phyloP scores from a whole-genome alignment of 2,329 filamentous ascomycete genomes.

The Trichophyton schoenleinii region DNA sequence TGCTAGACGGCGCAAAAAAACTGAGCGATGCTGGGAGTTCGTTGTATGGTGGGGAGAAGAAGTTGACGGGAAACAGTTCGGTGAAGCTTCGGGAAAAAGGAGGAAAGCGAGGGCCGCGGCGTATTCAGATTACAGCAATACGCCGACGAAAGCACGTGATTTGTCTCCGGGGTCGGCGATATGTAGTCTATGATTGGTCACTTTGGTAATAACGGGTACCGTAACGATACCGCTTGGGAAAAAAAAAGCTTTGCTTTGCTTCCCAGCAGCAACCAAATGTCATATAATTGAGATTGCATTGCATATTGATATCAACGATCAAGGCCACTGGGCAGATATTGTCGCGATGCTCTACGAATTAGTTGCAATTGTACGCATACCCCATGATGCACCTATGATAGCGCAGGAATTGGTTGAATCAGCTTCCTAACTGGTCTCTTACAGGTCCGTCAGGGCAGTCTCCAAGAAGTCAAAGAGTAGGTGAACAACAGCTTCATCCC shows the following conservation, averaged over 20 bases:
- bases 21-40: neutral
- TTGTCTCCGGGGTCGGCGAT: neutral
- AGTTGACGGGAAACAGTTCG: neutral
- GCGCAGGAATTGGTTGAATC: neutral
- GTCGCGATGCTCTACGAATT: constrained; percentile 84
- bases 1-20: neutral
- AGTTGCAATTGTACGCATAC: constrained; percentile 71
- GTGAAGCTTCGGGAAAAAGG: constrained; percentile 1
- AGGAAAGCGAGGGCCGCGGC: neutral
- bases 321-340: neutral
- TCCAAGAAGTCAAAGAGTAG: constrained; percentile 91
- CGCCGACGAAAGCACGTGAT: neutral
- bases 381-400: neutral
- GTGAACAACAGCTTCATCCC: neutral
- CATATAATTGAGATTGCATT: neutral
- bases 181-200: neutral
- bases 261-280: neutral
- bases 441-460: constrained; percentile 81
- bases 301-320: neutral
- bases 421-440: neutral
- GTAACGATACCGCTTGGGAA: neutral
- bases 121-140: neutral
- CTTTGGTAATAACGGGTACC: neutral
- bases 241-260: neutral
- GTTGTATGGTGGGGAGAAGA: neutral